Evolutionary conservation across 106 monocot genomes (phyloP), one percentile per base, ranked within the genome.

Genomic region (Iris macrosiphon): DNA sequence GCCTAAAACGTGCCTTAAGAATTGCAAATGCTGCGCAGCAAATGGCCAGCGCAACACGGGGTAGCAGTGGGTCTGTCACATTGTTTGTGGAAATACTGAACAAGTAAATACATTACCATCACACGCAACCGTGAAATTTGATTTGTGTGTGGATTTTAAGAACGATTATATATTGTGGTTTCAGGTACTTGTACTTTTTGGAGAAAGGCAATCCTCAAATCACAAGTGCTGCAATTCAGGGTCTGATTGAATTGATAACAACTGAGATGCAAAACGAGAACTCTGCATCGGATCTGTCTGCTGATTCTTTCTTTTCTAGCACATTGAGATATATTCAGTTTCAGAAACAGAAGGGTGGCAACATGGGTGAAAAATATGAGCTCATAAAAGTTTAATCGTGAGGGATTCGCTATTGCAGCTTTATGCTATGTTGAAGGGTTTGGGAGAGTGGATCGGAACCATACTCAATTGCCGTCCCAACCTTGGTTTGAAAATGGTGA

Each of bases 11-110:
- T 42, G 86, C 96, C 40, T 64, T 98, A 67, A 74, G 87, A 45
- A 98, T 98, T 32, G 96, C 90, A 45, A 98, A 98, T 71, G 86
- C 96, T 23, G 90, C 90, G 55, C 90, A 91, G 51, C 96, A 98
- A 64, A 98, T 98, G 90, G 82, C 87, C 10, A 90, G 65, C 52
- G 87, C 65, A 38, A 64, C 96, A 35, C 50, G 75, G 33, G 90
- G 96, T 13, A 70, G 71, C 58, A 72, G 78, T 52, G 96, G 96
- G 38, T 61, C 86, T 22, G 72, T 75, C 13, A 64, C 70, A 16
- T 63, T 98, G 31, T 90, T 90, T 67, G 65, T 98, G 10, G 96
- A 98, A 59, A 98, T 98, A 62, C 72, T 98, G 37, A 98, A 98
- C 75, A 98, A 98, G 96, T 98, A 83, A 72, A 32, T 14, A 30